Percentiles rank a stretch among this genome's conserved stretches.
phyloP scores from a whole-genome alignment of 2,329 filamentous ascomycete species.

The Exophiala bonariae region DNA sequence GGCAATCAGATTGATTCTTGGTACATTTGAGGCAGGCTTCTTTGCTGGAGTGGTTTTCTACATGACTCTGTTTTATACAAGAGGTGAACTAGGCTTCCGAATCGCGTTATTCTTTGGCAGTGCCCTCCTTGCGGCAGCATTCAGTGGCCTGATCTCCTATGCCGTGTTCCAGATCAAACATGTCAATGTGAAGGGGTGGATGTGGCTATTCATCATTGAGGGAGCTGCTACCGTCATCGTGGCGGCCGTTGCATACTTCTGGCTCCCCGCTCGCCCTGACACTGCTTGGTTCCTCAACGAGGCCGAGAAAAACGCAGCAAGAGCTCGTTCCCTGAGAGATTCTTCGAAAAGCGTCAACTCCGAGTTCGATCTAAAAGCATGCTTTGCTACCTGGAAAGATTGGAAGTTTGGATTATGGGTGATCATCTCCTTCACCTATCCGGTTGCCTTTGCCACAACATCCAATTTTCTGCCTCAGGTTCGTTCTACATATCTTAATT shows the following conservation, averaged over 20 bases:
- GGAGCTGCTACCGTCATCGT: slow-evolving; percentile 61
- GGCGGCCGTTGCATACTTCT: slow-evolving; percentile 66
- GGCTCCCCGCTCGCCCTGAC: slow-evolving; percentile 65
- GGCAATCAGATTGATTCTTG: slow-evolving; percentile 51
- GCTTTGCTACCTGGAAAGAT: slow-evolving; percentile 54
- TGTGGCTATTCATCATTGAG: slow-evolving; percentile 59
- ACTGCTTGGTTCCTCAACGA: slow-evolving; percentile 65
- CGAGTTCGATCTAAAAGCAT: slow-evolving; percentile 53
- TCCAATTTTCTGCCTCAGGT: slow-evolving; percentile 53
- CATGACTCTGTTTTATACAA: slow-evolving; percentile 62
- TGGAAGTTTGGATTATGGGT: slow-evolving; percentile 57
- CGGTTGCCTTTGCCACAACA: slow-evolving; percentile 47
- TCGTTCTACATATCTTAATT: slow-evolving; percentile 57
- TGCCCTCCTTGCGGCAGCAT: slow-evolving; percentile 70
- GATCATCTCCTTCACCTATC: slow-evolving; percentile 55
- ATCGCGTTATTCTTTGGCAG: slow-evolving; percentile 76
- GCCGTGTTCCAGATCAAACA: slow-evolving; percentile 61
- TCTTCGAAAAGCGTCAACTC: slow-evolving; percentile 65
- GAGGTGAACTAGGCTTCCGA: slow-evolving; percentile 68
- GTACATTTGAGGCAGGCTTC: slow-evolving; percentile 33
- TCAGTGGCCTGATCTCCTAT: slow-evolving; percentile 60
- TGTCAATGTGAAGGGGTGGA: slow-evolving; percentile 50
- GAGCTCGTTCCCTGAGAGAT: slow-evolving; percentile 73
- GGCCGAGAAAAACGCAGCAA: slow-evolving; percentile 67
- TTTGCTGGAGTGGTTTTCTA: slow-evolving; percentile 14